Percentiles rank a stretch among this genome's conserved stretches.
These are phyloP conservation scores for Calonectria leucothoes DNA, from an alignment of 2,329 filamentous ascomycete species.

Conservation along the genomic window DNA sequence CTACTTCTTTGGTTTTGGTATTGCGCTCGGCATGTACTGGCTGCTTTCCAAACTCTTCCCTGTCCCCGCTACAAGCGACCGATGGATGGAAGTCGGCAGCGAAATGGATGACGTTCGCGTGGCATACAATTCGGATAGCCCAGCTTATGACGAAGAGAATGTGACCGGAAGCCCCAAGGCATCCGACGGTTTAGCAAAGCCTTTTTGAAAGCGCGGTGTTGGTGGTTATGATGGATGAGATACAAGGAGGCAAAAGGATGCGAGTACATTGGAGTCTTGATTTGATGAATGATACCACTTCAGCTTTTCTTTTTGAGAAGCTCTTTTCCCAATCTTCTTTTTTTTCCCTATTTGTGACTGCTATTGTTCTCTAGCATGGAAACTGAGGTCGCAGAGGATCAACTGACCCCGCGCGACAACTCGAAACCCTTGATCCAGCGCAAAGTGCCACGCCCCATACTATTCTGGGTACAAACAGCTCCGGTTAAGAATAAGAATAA, in stretches of 20 bases:
- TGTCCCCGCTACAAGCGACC: slow-evolving; percentile 77
- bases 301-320: neutral
- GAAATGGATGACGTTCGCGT: slow-evolving; percentile 66
- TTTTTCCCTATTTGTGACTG: neutral
- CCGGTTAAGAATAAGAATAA: no score
- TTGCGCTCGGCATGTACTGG: slow-evolving; percentile 77
- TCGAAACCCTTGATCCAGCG: no score
- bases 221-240: neutral
- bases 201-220: slow-evolving; percentile 19
- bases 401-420: neutral
- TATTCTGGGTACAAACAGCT: no score
- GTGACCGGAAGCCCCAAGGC: slow-evolving; percentile 27
- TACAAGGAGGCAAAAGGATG: neutral
- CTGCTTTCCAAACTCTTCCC: slow-evolving; percentile 75
- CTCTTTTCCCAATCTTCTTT: neutral
- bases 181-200: slow-evolving; percentile 20
- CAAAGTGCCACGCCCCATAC: no score
- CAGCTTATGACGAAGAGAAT: slow-evolving; percentile 54
- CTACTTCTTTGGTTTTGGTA: slow-evolving; percentile 86
- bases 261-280: slow-evolving; percentile 1
- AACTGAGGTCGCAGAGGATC: neutral
- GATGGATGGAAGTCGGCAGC: slow-evolving; percentile 82
- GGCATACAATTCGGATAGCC: slow-evolving; percentile 56
- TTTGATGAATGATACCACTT: slow-evolving; percentile 20
- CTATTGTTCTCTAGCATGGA: neutral